These are phyloP conservation scores for Lactuca sativa DNA, from an alignment of 129 eudicot species.

Conservation along the genomic window DNA sequence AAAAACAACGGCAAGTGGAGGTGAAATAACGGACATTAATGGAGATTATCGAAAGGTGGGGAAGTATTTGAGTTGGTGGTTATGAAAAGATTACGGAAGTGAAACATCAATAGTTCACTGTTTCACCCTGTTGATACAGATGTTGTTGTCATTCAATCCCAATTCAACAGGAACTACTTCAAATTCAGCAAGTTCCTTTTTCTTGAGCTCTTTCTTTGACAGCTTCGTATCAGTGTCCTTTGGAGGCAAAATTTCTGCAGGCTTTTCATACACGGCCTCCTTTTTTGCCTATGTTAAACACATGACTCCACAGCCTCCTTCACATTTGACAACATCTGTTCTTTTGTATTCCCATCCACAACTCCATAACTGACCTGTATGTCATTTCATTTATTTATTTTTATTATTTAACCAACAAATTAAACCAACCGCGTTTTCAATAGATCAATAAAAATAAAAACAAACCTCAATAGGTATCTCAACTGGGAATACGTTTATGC, in stretches of 20 bases:
- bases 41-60: no score
- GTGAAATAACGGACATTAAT: no score
- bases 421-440: background rate
- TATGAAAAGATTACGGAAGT: no score
- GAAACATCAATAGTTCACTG: no score
- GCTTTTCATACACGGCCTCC: constrained; percentile 51
- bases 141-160: constrained; percentile 47
- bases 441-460: background rate
- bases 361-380: constrained; percentile 50
- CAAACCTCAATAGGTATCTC: constrained; percentile 64
- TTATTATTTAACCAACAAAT: background rate
- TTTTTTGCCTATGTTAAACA: constrained; percentile 39
- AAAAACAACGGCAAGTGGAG: no score
- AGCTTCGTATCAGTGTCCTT: constrained; percentile 89
- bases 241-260: constrained; percentile 56
- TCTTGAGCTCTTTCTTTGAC: constrained; percentile 86
- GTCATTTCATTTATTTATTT: background rate
- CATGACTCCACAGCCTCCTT: constrained; percentile 29
- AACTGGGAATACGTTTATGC: constrained; percentile 75
- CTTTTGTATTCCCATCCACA: constrained; percentile 39
- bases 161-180: constrained; percentile 87
- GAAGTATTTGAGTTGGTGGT: no score
- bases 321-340: constrained; percentile 33
- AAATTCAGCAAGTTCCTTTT: constrained; percentile 94
- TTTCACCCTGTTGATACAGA: background rate